These are phyloP conservation scores for Crithidia sp. DNA, from an alignment of 208 protist genomes.

Conservation along the genomic window DNA sequence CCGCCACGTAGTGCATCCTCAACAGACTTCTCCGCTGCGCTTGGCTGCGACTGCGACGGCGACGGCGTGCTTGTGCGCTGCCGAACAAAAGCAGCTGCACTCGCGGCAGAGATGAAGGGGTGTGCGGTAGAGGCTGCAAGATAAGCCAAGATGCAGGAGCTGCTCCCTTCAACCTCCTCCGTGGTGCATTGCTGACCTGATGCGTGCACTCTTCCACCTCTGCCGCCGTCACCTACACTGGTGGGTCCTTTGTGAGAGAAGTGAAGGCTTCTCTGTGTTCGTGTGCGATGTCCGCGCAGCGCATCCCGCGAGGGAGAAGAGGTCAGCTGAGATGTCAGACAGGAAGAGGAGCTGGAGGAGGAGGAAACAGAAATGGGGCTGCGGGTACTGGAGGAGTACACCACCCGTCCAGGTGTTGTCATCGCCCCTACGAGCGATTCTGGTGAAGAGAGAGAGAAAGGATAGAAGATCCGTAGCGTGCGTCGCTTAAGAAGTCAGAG, in stretches of 20 bases:
- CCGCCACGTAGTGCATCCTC: slow-evolving; percentile 11
- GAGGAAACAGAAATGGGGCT: slow-evolving; percentile 24
- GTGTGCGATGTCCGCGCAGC: not conserved
- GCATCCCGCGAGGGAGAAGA: not conserved
- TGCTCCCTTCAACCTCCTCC: too few species aligned
- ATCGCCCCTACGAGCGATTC: not conserved
- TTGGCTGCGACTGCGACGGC: too few species aligned
- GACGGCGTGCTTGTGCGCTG: not conserved
- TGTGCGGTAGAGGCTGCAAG: not conserved
- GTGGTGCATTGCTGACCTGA: too few species aligned
- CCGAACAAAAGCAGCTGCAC: not conserved
- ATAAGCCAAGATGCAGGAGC: not conserved
- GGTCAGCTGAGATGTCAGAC: not conserved
- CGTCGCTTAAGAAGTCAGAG: too few species aligned
- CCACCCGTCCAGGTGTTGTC: not conserved
- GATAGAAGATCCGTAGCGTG: too few species aligned
- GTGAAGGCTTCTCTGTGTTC: not conserved
- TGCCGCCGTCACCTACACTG: too few species aligned
- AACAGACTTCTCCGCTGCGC: not conserved
- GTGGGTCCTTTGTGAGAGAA: too few species aligned
- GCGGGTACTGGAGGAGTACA: slow-evolving; percentile 12
- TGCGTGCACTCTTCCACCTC: too few species aligned
- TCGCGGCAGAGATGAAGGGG: not conserved
- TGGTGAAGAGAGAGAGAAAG: not conserved
- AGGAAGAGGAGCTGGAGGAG: not conserved